These are phyloP conservation scores for Pestalotiopsis sp. DNA, from an alignment of 2,329 filamentous ascomycete species.

Conservation along the genomic window DNA sequence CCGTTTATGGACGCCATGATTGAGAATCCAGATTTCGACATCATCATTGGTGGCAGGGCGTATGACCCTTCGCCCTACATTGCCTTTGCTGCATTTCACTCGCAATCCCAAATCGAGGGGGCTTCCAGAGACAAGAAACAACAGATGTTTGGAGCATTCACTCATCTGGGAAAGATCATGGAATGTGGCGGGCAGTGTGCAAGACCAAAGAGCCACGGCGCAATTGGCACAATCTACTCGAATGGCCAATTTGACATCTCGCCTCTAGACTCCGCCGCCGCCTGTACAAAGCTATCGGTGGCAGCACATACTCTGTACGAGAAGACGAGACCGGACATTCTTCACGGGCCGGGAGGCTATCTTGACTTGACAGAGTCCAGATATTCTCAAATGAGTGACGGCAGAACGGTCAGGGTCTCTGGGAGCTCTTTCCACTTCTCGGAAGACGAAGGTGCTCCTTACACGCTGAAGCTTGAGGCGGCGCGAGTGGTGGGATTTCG, in stretches of 20 bases:
- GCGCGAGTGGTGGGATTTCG: slow-evolving; percentile 44
- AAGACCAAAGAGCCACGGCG: slow-evolving; percentile 45
- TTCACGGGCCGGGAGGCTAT: slow-evolving; percentile 50
- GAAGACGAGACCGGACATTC: slow-evolving; percentile 51
- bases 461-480: slow-evolving; percentile 52
- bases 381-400: slow-evolving; percentile 44
- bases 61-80: slow-evolving; percentile 43
- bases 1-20: slow-evolving; percentile 37
- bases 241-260: slow-evolving; percentile 48
- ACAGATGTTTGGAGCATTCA: slow-evolving; percentile 34
- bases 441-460: slow-evolving; percentile 28
- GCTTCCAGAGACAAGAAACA: slow-evolving; percentile 13
- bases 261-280: slow-evolving; percentile 37
- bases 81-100: slow-evolving; percentile 35
- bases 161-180: slow-evolving; percentile 58
- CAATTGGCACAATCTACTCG: slow-evolving; percentile 39
- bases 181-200: slow-evolving; percentile 54
- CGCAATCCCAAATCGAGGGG: slow-evolving; percentile 17
- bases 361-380: slow-evolving; percentile 41
- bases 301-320: slow-evolving; percentile 58
- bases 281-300: slow-evolving; percentile 50
- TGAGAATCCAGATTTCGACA: slow-evolving; percentile 32
- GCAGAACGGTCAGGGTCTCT: slow-evolving; percentile 39
- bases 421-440: slow-evolving; percentile 38
- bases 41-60: slow-evolving; percentile 49